Evolutionary conservation across 805 yeast genomes (phyloP).

Genomic region (Spathaspora passalidarum): DNA sequence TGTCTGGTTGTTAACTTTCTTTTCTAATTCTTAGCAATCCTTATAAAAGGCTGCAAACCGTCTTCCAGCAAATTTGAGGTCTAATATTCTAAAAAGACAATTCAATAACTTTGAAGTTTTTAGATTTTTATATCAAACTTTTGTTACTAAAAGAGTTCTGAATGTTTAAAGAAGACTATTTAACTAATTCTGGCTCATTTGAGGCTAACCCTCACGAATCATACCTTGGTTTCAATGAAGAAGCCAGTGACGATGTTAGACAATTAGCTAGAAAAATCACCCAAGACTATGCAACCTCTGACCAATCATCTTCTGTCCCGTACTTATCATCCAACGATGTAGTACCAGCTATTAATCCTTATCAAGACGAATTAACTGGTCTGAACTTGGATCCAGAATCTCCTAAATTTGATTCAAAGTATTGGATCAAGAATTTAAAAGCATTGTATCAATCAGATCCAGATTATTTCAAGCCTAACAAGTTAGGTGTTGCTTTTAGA

Average conservation of each 20-base stretch:
- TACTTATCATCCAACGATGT: constrained; percentile 48
- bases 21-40: too few relatives aligned
- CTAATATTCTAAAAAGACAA: too few relatives aligned
- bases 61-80: too few relatives aligned
- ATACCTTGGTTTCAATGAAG: constrained; percentile 30
- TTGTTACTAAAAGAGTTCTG: too few relatives aligned
- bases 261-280: constrained; percentile 44
- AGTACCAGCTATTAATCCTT: constrained; percentile 47
- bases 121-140: too few relatives aligned
- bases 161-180: too few relatives aligned
- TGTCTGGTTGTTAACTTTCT: too few relatives aligned
- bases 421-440: constrained; percentile 65
- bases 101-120: too few relatives aligned
- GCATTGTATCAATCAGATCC: constrained; percentile 51
- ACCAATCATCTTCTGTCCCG: constrained; percentile 11
- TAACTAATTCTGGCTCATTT: too few relatives aligned
- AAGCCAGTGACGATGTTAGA: constrained; percentile 30
- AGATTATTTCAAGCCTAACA: constrained; percentile 59
- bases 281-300: constrained; percentile 6
- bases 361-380: constrained; percentile 11
- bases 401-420: constrained; percentile 54
- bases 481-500: constrained; percentile 57
- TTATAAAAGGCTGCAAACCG: too few relatives aligned
- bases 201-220: too few relatives aligned
- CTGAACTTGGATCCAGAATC: constrained; percentile 55